Base-by-base conservation (phyloP, 1,139 yeast species). In the Geotrichum cucujoidarum region DNA sequence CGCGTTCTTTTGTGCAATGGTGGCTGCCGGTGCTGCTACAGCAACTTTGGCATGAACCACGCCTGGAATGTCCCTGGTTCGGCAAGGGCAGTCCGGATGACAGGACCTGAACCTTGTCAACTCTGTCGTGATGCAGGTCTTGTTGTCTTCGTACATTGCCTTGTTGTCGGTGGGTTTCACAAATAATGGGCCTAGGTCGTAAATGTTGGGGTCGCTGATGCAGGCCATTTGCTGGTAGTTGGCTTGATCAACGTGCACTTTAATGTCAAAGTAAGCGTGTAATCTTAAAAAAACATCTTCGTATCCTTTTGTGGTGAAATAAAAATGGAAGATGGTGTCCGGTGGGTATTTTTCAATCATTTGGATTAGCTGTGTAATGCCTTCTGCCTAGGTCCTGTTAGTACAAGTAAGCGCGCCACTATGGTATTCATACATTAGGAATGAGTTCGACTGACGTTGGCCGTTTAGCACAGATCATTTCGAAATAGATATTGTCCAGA, bases 211-310 rank as follows among this genome's bases (percentile, higher is more conserved):
- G 17, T 51, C 52, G 14, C 52, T 37, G 10, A 63, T 48, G 14
- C 54, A 35, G 25, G 51, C 33, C 30, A 64, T 60, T 31, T 71
- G 56, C 10, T 57, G 40, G 32, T 49, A 51, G 6, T 65, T 55
- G 20, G 64, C 64, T 1, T 52, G 43, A 31, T 64, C 70, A n/a
- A 70, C 57, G 47, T 67, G 73, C 2, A 77, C 53, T 21, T 58
- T 60, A 0, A 71, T 70, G 2, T 60, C 55, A 30, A 73, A 65
- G 5, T 61, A 53, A 1, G 63, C 57, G 1, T 70, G 66, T 1
- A 77, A 58, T 8, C 68, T 69, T 1, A 71, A 62, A 77, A 82
- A 76, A 0, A 72, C 74, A 52, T 77, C 80, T 56, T 80, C 86
- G 52, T 77, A 78, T 1, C 86, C 85, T 1, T 74, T 60, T 0